A percentile compares a stretch with the other conserved stretches of the same genome.
These are phyloP conservation scores for Fusarium sororula DNA, from an alignment of 2,329 filamentous ascomycete genomes.

Conservation along the genomic window DNA sequence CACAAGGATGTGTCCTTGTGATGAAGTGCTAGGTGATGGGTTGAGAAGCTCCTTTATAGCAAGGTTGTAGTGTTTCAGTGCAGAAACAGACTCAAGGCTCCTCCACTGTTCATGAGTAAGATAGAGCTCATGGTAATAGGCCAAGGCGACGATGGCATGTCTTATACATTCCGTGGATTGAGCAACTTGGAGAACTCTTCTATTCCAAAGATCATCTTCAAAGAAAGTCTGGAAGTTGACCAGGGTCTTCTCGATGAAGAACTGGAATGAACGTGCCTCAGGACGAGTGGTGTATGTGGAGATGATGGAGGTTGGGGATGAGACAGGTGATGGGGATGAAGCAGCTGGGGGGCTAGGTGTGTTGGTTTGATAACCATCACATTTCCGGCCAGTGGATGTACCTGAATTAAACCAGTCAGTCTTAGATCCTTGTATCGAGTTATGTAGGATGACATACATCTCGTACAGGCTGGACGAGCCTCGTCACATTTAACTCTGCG, in stretches of 20 bases:
- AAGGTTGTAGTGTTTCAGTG: slow-evolving; percentile 18
- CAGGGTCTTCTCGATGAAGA: slow-evolving; percentile 25
- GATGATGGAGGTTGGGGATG: background rate
- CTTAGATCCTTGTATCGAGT: fast-evolving
- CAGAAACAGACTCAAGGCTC: background rate
- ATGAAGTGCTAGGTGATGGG: background rate
- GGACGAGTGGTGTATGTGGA: background rate
- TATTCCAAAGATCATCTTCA: slow-evolving; percentile 16
- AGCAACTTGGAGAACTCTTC: slow-evolving; percentile 8
- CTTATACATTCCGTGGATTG: slow-evolving; percentile 3
- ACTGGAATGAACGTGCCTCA: slow-evolving; percentile 15
- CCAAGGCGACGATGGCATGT: slow-evolving; percentile 6
- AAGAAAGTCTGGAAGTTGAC: slow-evolving; percentile 25
- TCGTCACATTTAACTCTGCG: slow-evolving; percentile 28
- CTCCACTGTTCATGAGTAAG: background rate
- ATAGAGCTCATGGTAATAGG: slow-evolving; percentile 15
- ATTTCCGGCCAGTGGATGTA: slow-evolving; percentile 21
- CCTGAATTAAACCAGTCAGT: background rate
- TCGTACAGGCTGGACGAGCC: background rate
- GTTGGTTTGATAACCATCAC: slow-evolving; percentile 2
- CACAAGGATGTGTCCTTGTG: slow-evolving; percentile 1
- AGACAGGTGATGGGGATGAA: background rate
- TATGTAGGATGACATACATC: background rate
- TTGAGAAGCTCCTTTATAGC: slow-evolving; percentile 6
- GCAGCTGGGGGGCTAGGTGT: background rate